Evolutionary conservation across 148 eudicot species (phyloP).

Genomic region (Camellia lanceoleosa): DNA sequence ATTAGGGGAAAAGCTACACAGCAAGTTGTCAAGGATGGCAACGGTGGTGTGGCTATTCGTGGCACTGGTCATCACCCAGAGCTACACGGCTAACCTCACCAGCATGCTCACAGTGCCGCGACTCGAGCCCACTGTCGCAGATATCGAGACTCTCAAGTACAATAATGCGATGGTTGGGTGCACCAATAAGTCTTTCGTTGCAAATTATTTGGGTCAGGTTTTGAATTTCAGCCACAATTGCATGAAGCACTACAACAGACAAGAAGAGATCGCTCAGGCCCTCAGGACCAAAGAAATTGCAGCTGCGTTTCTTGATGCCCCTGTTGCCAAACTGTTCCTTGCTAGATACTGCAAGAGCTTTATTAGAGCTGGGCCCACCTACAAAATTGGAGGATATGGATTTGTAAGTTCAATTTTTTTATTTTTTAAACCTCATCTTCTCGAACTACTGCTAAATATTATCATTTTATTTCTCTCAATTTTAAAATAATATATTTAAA

Average conservation of each 20-base stretch:
- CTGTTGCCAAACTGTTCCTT: conserved; percentile 25
- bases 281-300: conserved; percentile 21
- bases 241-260: conserved; percentile 9
- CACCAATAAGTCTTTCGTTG: conserved; percentile 9
- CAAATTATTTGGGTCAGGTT: conserved; percentile 9
- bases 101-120: conserved; percentile 31
- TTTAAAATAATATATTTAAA: too few relatives aligned
- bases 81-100: conserved; percentile 30
- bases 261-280: conserved; percentile 18
- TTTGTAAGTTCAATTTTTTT: conserved; percentile 14
- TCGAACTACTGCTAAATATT: too few relatives aligned
- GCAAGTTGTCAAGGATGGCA: conserved; percentile 30
- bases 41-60: conserved; percentile 30
- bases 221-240: conserved; percentile 11
- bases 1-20: conserved; percentile 25
- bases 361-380: conserved; percentile 18
- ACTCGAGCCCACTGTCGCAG: conserved; percentile 17
- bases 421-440: too few relatives aligned
- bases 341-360: conserved; percentile 35
- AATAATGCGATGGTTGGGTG: conserved; percentile 17
- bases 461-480: too few relatives aligned
- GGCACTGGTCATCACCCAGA: conserved; percentile 29
- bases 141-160: conserved; percentile 20
- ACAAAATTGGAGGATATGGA: conserved; percentile 30
- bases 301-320: conserved; percentile 27